A percentile compares a stretch with the other conserved stretches of the same genome.
These are phyloP conservation scores for Alternaria solani DNA, from an alignment of 2,329 filamentous ascomycete species.

Conservation along the genomic window DNA sequence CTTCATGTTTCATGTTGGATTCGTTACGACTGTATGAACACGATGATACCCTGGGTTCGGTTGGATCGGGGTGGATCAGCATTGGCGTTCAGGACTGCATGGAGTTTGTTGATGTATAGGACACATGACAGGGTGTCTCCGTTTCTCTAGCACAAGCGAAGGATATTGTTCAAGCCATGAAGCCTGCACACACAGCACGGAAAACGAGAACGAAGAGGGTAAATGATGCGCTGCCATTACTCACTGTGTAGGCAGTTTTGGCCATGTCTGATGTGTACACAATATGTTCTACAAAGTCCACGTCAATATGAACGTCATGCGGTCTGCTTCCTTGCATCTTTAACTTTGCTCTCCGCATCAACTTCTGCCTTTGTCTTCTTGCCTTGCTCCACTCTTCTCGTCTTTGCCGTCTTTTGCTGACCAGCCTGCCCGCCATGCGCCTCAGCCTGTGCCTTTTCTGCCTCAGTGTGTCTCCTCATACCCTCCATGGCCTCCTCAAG, in stretches of 20 bases:
- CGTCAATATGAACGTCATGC: background rate
- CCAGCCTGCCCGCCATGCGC: slow-evolving; percentile 37
- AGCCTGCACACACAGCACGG: background rate
- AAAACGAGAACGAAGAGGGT: background rate
- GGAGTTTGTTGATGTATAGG: background rate
- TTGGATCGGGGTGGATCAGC: background rate
- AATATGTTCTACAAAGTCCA: slow-evolving; percentile 11
- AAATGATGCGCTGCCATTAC: background rate
- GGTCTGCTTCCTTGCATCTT: slow-evolving; percentile 34
- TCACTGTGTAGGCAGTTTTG: background rate
- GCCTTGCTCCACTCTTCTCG: slow-evolving; percentile 36
- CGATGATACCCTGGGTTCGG: slow-evolving; percentile 3
- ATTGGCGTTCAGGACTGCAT: background rate
- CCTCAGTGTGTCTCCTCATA: slow-evolving; percentile 31
- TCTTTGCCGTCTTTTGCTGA: slow-evolving; percentile 36
- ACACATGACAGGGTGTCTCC: background rate
- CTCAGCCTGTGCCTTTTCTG: slow-evolving; percentile 29
- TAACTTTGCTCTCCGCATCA: slow-evolving; percentile 34
- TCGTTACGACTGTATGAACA: slow-evolving; percentile 1
- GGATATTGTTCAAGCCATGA: background rate
- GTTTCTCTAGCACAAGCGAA: background rate
- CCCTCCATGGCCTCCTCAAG: slow-evolving; percentile 44
- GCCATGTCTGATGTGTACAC: background rate
- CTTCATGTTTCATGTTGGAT: background rate
- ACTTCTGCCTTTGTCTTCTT: slow-evolving; percentile 36